Base-by-base conservation (phyloP, 805 yeast species). In the Metschnikowia amazonensis region DNA sequence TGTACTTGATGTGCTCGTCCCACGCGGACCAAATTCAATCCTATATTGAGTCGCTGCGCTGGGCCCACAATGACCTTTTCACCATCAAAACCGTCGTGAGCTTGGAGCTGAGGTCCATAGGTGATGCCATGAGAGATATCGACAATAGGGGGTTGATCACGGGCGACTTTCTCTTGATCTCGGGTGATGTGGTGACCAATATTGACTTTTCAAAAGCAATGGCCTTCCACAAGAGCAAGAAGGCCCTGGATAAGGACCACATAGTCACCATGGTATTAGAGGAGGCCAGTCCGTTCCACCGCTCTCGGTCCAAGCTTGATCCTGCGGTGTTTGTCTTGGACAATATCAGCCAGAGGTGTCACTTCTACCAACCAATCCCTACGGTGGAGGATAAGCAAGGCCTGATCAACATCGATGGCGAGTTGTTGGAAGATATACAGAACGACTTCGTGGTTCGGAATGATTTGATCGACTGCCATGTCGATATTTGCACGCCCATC, bases 161-260 rank as follows among this genome's bases (percentile, higher is more conserved):
- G 1, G 90, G 95, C 11, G 99, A 94, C 65, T 94, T 94, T 59
- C 69, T 94, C 45, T 73, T 94, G 30, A 86, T 94, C 27, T 81
- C 95, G 7, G 99, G 99, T 50, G 99, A 94, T 63, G 95, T 92
- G 16, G 88, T 94, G n/a, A 85, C 96, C 34, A 94, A 94, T 59
- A 76, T 94, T 47, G 94, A 89, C 58, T 81, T 92, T 50, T 77
- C 76, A 38, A 79, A 82, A 55, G 86, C 85, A 30, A 69, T 89
- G 68, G 80, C 79, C 18, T 80, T 79, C 44, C 99, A 94, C 63
- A 79, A 80, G 52, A 76, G 76, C 49, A 81, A 86, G 56, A 86
- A 82, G 55, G 75, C 77, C 27, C 69, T 67, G 46, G 99, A 94
- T 67, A 87, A 82, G 66, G 95, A 94, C 63, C 92, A 92, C 57